A percentile compares a stretch with the other conserved stretches of the same genome.
Evolutionary conservation across 129 eudicot genomes (phyloP).

Genomic region (Saussurea involucrata): DNA sequence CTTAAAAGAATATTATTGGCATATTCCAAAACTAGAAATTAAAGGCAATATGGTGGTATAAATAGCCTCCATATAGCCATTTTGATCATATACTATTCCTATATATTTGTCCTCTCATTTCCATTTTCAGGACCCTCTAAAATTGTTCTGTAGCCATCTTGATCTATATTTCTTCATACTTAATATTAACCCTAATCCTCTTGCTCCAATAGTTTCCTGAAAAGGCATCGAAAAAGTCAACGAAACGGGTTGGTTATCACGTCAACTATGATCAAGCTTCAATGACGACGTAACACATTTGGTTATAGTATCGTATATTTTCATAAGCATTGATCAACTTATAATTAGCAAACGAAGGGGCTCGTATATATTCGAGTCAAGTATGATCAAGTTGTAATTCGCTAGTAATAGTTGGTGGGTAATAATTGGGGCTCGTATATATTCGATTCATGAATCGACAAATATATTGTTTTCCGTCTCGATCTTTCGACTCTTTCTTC

Average conservation of each 20-base stretch:
- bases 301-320: not conserved
- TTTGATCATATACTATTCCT: constrained; percentile 13
- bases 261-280: not conserved
- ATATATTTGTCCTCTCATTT: too few relatives aligned
- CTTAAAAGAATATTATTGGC: constrained; percentile 17
- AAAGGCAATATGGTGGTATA: constrained; percentile 9
- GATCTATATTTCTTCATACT: not conserved
- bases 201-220: not conserved
- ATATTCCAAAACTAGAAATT: constrained; percentile 17
- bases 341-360: not conserved
- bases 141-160: too few relatives aligned
- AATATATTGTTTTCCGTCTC: not conserved
- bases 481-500: not conserved
- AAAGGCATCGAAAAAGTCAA: not conserved
- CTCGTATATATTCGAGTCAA: not conserved
- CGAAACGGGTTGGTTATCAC: not conserved
- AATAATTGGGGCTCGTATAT: too few relatives aligned
- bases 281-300: not conserved
- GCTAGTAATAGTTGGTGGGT: not conserved
- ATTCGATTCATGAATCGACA: too few relatives aligned
- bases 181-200: not conserved
- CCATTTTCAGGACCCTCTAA: too few relatives aligned
- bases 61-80: constrained; percentile 8
- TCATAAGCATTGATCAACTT: not conserved
- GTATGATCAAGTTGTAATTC: not conserved